Evolutionary conservation across 768 basidiomycete genomes (phyloP), one percentile per base, ranked within the genome.

Genomic region (Holtermannia corniformis): DNA sequence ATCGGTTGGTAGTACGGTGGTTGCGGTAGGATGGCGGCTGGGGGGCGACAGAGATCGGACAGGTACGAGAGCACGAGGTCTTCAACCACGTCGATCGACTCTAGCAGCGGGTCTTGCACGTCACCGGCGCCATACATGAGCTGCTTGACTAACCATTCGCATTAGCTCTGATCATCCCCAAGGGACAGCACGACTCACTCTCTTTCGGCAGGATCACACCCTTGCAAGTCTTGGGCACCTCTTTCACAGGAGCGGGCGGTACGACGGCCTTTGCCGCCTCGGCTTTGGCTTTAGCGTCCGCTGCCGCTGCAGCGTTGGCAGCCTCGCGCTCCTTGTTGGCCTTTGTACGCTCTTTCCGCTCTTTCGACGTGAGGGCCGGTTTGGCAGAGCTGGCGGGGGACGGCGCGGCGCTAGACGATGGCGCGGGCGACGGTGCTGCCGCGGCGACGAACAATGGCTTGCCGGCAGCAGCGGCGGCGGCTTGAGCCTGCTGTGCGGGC

Each of bases 91-190:
- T 68, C 63, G 22, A 65, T 60, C 1, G 66, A 56, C 25, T 68
- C 62, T 14, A 56, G 25, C 22, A 55, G 52, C 2, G 66, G 66
- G 23, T 63, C 62, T 2, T 32, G n/a, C 1, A 65, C 63, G 40
- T 68, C 66, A 12, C 66, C 66, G 19, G 57, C 54, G n/a, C 58
- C 66, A 51, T 65, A 68, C 66, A 68, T 68, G 20, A 68, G 47
- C 40, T 58, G 41, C 4, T 61, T 54, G 22, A 68, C 66, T 68
- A 48, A 25, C 12, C 3, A 21, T 32, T 3, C 14, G 23, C 16
- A 12, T 37, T 19, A 42, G 4, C 19, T 22, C 44, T 51, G 42
- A 16, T 24, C 41, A 7, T n/a, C 32, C 19, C 14, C 16, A 27
- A 0, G 7, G 23, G 13, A 11, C 21, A 44, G 20, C 1, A 16